Evolutionary conservation across 164 flowering plant genomes (phyloP).

Genomic region (Sedum album): DNA sequence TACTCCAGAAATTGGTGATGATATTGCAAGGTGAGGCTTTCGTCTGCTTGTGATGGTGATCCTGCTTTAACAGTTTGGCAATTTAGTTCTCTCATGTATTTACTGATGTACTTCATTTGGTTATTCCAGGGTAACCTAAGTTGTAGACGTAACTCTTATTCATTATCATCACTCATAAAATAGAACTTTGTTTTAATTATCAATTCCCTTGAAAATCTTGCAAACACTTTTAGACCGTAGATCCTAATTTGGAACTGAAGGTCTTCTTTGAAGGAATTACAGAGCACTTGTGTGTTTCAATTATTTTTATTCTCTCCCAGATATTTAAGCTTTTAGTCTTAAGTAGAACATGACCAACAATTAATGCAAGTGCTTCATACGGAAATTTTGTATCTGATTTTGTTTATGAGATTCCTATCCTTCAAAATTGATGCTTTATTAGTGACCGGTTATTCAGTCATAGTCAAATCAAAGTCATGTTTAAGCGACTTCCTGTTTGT

Average conservation of each 20-base stretch:
- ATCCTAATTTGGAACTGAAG: neutral
- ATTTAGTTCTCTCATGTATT: neutral
- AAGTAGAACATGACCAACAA: neutral
- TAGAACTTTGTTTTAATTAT: neutral
- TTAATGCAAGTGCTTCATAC: neutral
- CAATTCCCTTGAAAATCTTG: neutral
- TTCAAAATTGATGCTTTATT: neutral
- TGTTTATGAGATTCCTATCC: neutral
- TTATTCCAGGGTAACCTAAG: neutral
- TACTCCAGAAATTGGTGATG: conserved; percentile 98
- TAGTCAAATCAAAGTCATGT: too few relatives aligned
- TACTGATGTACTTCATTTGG: neutral
- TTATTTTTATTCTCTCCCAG: neutral
- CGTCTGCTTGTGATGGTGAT: neutral
- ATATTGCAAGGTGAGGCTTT: conserved; percentile 80
- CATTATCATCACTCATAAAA: neutral
- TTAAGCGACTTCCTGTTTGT: neutral
- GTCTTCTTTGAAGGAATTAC: neutral
- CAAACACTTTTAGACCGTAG: neutral
- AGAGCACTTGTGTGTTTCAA: neutral
- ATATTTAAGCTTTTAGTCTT: neutral
- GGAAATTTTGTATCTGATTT: neutral
- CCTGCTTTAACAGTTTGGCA: neutral
- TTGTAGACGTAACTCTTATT: neutral
- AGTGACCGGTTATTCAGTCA: neutral